Evolutionary conservation across 2,329 filamentous ascomycete genomes (phyloP).

Genomic region (Cadophora sp.): DNA sequence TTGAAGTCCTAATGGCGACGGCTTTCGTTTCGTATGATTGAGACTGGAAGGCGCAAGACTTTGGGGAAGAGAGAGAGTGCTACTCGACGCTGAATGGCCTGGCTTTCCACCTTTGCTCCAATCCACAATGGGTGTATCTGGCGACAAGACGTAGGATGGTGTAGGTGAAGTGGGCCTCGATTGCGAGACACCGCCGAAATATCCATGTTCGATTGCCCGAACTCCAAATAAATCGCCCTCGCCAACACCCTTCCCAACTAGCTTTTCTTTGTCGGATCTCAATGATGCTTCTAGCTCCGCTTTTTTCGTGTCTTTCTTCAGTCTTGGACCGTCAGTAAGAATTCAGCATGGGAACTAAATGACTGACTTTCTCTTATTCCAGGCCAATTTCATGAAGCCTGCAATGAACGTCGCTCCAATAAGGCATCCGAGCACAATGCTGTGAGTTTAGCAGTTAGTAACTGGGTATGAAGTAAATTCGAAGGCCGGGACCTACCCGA

Average conservation of each 20-base stretch:
- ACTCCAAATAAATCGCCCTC: slow-evolving; percentile 41
- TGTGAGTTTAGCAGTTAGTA: slow-evolving; percentile 17
- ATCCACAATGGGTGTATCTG: slow-evolving; percentile 23
- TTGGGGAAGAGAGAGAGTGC: slow-evolving; percentile 12
- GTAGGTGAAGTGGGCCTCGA: slow-evolving; percentile 37
- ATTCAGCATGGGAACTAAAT: not conserved
- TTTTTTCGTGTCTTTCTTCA: slow-evolving; percentile 31
- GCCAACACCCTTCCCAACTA: slow-evolving; percentile 30
- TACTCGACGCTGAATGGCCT: slow-evolving; percentile 26
- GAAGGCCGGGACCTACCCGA: slow-evolving; percentile 30
- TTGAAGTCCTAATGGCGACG: slow-evolving; percentile 35
- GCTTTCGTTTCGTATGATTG: slow-evolving; percentile 26
- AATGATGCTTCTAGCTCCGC: slow-evolving; percentile 32
- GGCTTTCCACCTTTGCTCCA: slow-evolving; percentile 26
- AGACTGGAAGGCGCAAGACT: slow-evolving; percentile 22
- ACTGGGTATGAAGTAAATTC: not conserved
- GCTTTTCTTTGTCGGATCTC: slow-evolving; percentile 32
- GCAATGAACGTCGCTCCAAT: slow-evolving; percentile 34
- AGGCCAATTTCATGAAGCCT: slow-evolving; percentile 35
- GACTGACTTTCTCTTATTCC: slow-evolving; percentile 39
- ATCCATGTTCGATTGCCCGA: slow-evolving; percentile 38
- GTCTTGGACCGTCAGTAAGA: slow-evolving; percentile 27
- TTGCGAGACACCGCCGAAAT: slow-evolving; percentile 39
- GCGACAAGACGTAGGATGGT: slow-evolving; percentile 32
- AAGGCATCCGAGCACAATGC: slow-evolving; percentile 35